Percentiles rank a stretch among this genome's conserved stretches.
phyloP scores from a whole-genome alignment of 2,329 filamentous ascomycete species.

The Arthrinium phaeospermum region DNA sequence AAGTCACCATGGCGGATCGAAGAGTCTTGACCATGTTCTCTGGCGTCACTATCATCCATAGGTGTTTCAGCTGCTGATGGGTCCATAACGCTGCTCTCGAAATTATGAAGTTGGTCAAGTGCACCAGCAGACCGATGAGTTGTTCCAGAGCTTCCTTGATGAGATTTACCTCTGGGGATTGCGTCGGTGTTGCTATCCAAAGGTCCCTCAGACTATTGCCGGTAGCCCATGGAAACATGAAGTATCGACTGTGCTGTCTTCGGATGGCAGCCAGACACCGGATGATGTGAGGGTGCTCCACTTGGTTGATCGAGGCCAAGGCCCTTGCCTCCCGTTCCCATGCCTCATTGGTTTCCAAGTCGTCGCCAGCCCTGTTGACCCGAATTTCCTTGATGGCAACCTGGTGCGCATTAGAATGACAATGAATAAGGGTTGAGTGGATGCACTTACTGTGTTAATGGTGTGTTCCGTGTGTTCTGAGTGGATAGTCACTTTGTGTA shows the following conservation, averaged over 20 bases:
- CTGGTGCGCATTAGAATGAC: neutral
- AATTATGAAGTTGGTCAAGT: neutral
- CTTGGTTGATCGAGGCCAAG: neutral
- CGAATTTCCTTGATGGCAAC: neutral
- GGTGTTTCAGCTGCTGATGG: too few species aligned
- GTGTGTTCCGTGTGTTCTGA: neutral
- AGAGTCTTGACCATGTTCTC: neutral
- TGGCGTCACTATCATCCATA: neutral
- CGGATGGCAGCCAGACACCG: constrained; percentile 23
- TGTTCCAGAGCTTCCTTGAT: neutral
- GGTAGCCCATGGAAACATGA: constrained; percentile 31
- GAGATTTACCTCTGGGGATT: constrained; percentile 19
- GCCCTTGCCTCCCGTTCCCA: neutral
- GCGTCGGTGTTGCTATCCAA: constrained; percentile 20
- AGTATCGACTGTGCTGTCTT: constrained; percentile 21
- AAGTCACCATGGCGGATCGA: neutral
- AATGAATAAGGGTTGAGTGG: too few species aligned
- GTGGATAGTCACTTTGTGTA: neutral
- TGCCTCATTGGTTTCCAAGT: neutral
- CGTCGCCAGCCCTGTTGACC: neutral
- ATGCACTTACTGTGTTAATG: neutral
- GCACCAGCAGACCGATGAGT: neutral
- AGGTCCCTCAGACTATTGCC: constrained; percentile 29
- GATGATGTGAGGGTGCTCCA: constrained; percentile 42
- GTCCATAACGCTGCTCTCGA: too few species aligned